Evolutionary conservation across 2,329 filamentous ascomycete species (phyloP).

Genomic region (Zarea fungicola): DNA sequence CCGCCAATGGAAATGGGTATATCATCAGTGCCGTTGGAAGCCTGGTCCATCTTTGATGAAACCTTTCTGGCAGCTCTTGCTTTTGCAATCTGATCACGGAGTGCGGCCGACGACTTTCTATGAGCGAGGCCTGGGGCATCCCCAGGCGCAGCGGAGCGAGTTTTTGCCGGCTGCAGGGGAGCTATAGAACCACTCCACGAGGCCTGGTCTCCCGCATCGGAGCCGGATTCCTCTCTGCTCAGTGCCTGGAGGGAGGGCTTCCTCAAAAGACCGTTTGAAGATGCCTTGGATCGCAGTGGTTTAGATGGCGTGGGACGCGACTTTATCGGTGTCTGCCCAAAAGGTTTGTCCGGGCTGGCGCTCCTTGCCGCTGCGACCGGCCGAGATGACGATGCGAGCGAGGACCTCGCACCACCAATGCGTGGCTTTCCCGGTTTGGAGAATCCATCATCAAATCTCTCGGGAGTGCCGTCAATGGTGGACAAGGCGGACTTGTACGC

Average conservation of each 20-base stretch:
- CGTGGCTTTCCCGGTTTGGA: conserved; percentile 23
- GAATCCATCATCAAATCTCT: conserved; percentile 21
- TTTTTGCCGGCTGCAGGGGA: conserved; percentile 17
- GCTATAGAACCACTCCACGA: conserved; percentile 29
- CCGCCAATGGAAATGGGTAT: conserved; percentile 43
- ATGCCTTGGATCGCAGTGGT: conserved; percentile 45
- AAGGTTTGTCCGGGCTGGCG: conserved; percentile 35
- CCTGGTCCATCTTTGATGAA: conserved; percentile 20
- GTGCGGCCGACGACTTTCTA: conserved; percentile 68
- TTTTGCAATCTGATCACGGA: conserved; percentile 88
- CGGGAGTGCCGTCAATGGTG: conserved; percentile 41
- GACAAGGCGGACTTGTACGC: conserved; percentile 40
- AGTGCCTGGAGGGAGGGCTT: conserved; percentile 48
- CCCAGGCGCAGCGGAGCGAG: conserved; percentile 14
- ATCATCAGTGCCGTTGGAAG: conserved; percentile 16
- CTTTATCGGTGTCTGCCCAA: conserved; percentile 27
- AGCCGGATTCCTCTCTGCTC: conserved; percentile 19
- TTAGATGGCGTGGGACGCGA: conserved; percentile 40
- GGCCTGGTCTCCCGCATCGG: conserved; percentile 10
- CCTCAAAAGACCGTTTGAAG: conserved; percentile 47
- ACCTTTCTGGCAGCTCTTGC: conserved; percentile 77
- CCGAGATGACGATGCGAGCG: conserved; percentile 18
- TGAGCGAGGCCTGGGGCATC: conserved; percentile 22
- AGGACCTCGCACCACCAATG: conserved; percentile 20
- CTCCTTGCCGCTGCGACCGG: conserved; percentile 25